A percentile compares a stretch with the other conserved stretches of the same genome.
These are phyloP conservation scores for Orbilia oligospora DNA, from an alignment of 2,329 filamentous ascomycete species.

Conservation along the genomic window DNA sequence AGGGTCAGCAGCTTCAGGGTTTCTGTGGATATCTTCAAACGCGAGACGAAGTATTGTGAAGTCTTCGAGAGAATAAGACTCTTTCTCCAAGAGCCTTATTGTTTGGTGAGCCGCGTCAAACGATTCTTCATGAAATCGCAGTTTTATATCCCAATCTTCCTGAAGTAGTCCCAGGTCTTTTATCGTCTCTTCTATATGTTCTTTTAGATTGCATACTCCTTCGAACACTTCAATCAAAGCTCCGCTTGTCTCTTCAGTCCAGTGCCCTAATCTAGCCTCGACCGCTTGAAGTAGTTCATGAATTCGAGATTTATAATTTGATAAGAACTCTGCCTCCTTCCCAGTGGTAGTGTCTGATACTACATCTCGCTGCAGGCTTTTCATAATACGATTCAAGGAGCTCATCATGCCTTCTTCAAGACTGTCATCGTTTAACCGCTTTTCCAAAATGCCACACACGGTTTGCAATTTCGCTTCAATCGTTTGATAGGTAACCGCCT, in stretches of 20 bases:
- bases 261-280: neutral
- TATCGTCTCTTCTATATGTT: neutral
- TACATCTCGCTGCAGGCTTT: neutral
- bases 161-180: neutral
- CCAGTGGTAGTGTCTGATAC: neutral
- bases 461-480: neutral
- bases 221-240: neutral
- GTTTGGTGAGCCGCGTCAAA: neutral
- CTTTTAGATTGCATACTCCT: neutral
- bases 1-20: slow-evolving; percentile 1
- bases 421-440: neutral
- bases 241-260: neutral
- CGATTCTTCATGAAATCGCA: neutral
- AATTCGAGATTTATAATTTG: neutral
- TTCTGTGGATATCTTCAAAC: slow-evolving; percentile 1
- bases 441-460: neutral
- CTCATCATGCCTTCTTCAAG: neutral
- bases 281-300: neutral
- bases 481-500: neutral
- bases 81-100: neutral
- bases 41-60: slow-evolving; percentile 22
- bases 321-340: neutral
- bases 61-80: neutral
- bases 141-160: neutral
- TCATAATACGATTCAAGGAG: neutral